Conservation (phyloP, 2,329 filamentous ascomycete species). For the Scytalidium lignicola region DNA sequence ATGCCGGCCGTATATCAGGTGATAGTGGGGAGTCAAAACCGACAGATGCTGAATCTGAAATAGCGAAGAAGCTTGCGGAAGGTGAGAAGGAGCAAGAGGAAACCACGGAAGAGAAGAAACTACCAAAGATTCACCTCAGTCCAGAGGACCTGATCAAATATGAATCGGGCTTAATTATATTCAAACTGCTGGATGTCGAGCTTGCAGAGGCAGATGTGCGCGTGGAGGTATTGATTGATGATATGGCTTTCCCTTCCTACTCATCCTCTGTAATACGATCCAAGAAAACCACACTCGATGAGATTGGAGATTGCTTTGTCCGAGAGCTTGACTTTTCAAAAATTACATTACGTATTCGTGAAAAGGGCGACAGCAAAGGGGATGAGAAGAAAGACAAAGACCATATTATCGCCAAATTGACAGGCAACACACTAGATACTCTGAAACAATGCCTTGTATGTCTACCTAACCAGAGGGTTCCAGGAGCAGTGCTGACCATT, state of each 20-base stretch:
- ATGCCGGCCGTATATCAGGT: constrained; percentile 20
- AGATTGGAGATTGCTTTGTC: constrained; percentile 93
- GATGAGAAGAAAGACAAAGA: constrained; percentile 62
- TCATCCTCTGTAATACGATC: constrained; percentile 69
- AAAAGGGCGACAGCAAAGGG: constrained; percentile 70
- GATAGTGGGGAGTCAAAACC: constrained; percentile 11
- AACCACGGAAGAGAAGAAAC: constrained; percentile 39
- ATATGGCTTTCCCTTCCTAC: constrained; percentile 89
- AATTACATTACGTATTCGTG: constrained; percentile 80
- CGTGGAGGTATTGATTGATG: constrained; percentile 87
- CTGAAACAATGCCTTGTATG: constrained; percentile 80
- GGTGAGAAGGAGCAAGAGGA: constrained; percentile 39
- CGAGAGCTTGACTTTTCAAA: constrained; percentile 96
- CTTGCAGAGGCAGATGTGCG: constrained; percentile 71
- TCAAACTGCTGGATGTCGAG: constrained; percentile 88
- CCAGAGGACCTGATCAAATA: constrained; percentile 78
- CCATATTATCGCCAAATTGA: constrained; percentile 72
- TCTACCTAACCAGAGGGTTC: constrained; percentile 11
- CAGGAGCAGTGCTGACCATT: background rate
- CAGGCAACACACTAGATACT: constrained; percentile 79
- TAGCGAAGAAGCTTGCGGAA: constrained; percentile 22
- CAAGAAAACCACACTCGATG: constrained; percentile 70
- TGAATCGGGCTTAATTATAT: constrained; percentile 88
- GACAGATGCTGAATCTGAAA: constrained; percentile 12
- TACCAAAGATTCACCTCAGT: constrained; percentile 72